Base-by-base conservation (phyloP, 371 early-diverging fungal genomes). In the Rhizomucor miehei region DNA sequence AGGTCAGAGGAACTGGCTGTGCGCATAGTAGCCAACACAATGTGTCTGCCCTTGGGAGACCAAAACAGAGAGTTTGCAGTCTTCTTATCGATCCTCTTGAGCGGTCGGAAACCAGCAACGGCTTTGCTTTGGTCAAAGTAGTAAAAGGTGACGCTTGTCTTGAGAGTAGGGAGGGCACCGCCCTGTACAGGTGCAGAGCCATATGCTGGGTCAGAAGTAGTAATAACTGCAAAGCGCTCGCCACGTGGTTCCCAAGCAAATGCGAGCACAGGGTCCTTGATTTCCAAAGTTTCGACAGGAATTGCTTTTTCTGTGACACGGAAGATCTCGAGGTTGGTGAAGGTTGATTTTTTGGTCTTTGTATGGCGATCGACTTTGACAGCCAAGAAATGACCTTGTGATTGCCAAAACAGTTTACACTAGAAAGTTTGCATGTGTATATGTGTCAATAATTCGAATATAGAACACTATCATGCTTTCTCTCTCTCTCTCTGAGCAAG, bases 231-330 rank as follows among this genome's bases (percentile, higher is more conserved):
- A 62, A 99, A 97, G 41, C 73, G 71, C 54, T 88, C 84, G 51
- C 90, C 93, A 54, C 77, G 77, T 20, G 97, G 97, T 73, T 99
- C 99, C 97, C 98, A 99, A 55, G 90, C 92, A 57, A 97, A 89
- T 11, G 82, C 82, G 58, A 89, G 61, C 52, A 86, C 85, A 57
- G 83, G 83, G 56, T 94, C 92, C 80, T 89, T 88, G 50, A 96
- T 65, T 70, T 99, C 99, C 44, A 95, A 72, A 1, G 93, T 91
- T 57, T 97, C 98, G 36, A 96, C 93, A 23, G 98, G 98, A 60
- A 97, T 87, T 51, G 89, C 92, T 75, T 90, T 91, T 72, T 97
- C 95, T 57, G 81, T 76, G 14, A 93, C 70, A 54, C 92, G 88
- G 90, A 99, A 97, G 56, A 98, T 83, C 78, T 98, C 98, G 51